Percentiles rank a stretch among this genome's conserved stretches.
These are phyloP conservation scores for Pseudogymnoascus sp. DNA, from an alignment of 2,329 filamentous ascomycete genomes.

Conservation along the genomic window DNA sequence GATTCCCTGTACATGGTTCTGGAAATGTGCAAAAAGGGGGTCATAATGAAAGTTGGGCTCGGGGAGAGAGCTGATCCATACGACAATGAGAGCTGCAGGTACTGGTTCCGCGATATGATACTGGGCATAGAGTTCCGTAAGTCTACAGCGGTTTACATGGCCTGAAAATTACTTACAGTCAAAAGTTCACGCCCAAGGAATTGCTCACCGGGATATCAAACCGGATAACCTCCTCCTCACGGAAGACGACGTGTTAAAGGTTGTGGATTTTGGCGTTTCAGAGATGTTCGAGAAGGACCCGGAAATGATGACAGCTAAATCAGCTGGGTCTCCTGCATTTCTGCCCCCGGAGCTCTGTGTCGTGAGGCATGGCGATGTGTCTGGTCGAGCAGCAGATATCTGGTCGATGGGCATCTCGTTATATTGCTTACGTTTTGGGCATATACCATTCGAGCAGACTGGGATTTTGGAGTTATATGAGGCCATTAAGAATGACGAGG, in stretches of 20 bases:
- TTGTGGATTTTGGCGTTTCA: constrained; percentile 97
- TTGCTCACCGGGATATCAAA: constrained; percentile 96
- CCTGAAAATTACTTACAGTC: constrained; percentile 15
- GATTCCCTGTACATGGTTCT: constrained; percentile 98
- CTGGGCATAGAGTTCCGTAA: constrained; percentile 86
- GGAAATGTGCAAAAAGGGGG: constrained; percentile 98
- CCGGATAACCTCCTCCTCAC: constrained; percentile 92
- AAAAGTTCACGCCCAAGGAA: constrained; percentile 81
- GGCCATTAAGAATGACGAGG: constrained; percentile 66
- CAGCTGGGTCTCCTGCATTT: constrained; percentile 90
- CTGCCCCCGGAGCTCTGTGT: constrained; percentile 88
- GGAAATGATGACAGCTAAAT: constrained; percentile 86
- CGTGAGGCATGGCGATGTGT: constrained; percentile 75
- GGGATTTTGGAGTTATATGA: constrained; percentile 83
- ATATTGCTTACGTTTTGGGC: constrained; percentile 84
- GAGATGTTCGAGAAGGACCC: constrained; percentile 92
- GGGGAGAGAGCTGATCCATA: constrained; percentile 77
- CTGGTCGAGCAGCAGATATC: constrained; percentile 83
- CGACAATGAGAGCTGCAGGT: constrained; percentile 69
- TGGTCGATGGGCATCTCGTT: constrained; percentile 98
- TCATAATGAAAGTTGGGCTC: constrained; percentile 93
- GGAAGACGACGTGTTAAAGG: constrained; percentile 85
- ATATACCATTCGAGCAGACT: constrained; percentile 73
- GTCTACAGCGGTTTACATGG: constrained; percentile 27
- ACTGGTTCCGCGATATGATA: constrained; percentile 92